Percentiles rank a stretch among this genome's conserved stretches.
Conservation (phyloP, 495 filamentous ascomycete genomes). For the Daldinia bambusicola region DNA sequence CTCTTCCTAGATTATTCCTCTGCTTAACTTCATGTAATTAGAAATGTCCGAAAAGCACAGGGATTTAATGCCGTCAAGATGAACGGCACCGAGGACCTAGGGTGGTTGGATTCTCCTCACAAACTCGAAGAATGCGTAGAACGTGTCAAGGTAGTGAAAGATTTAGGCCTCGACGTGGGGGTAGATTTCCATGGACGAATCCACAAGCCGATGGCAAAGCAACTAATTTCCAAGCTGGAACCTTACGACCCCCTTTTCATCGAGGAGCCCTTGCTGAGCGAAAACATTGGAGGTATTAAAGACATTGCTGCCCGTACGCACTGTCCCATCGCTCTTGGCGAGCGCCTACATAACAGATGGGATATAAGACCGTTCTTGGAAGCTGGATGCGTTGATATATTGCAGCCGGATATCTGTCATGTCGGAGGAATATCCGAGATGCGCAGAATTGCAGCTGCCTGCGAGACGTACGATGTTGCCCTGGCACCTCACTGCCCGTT, state of each 20-base stretch:
- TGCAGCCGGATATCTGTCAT: constrained; percentile 82
- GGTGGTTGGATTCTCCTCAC: constrained; percentile 79
- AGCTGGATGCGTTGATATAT: constrained; percentile 73
- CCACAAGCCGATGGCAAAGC: constrained; percentile 85
- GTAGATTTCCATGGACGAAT: constrained; percentile 83
- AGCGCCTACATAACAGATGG: constrained; percentile 79
- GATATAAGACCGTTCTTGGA: constrained; percentile 80
- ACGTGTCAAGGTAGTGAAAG: constrained; percentile 74
- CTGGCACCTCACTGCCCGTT: constrained; percentile 82
- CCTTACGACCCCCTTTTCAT: constrained; percentile 80
- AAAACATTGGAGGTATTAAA: constrained; percentile 76
- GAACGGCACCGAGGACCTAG: constrained; percentile 83
- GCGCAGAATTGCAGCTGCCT: constrained; percentile 75
- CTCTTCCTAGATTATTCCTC: neutral
- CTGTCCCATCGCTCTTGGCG: constrained; percentile 78
- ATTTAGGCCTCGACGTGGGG: constrained; percentile 74
- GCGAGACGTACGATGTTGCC: constrained; percentile 81
- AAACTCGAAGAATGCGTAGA: constrained; percentile 73
- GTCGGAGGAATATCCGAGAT: constrained; percentile 81
- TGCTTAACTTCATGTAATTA: constrained; percentile 27
- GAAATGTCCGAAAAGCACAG: constrained; percentile 71
- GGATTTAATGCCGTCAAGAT: constrained; percentile 81
- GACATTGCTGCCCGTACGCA: constrained; percentile 69
- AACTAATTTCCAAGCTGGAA: constrained; percentile 75
- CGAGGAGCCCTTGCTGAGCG: constrained; percentile 78